Base-by-base conservation (phyloP, 768 basidiomycete species). In the Leccinum disarticulatum region DNA sequence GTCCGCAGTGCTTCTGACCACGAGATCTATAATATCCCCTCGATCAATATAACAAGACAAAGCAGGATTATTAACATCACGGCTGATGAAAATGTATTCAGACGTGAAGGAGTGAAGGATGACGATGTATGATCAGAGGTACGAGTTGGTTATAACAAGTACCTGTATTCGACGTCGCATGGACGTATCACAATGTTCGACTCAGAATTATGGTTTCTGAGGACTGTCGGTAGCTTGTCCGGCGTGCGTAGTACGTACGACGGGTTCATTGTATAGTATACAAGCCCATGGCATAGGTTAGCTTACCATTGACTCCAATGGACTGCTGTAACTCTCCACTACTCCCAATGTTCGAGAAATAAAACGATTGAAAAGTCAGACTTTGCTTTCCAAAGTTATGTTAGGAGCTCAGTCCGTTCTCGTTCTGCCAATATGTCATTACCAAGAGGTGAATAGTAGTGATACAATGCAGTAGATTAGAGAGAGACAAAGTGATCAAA, bases 311-410 rank as follows among this genome's bases (percentile, higher is more conserved):
- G 53, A 53, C 10, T 49, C 25, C 33, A 59, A 47, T n/a, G 61
- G 22, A 35, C 30, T 17, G 15, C 35, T 36, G 35, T 36, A 14
- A 50, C 27, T 71, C 76, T 11, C 69, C 74, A 58, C 69, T 77
- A 22, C 61, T 38, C 36, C 15, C 36, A 38, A 38, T 38, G 15
- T 1, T 7, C 36, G 36, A 36, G 36, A 75, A 56, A 76, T 17
- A 59, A 65, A 19, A 27, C 54, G 38, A 58, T 61, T 14, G 59
- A 56, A 17, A 59, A 49, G 31, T 64, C 52, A 22, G 60, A 50
- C 30, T 53, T 5, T n/a, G n/a, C n/a, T n/a, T n/a, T n/a, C n/a
- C n/a, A n/a, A n/a, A n/a, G 13, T 47, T 2, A 48, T 22, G 11
- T 48, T 6, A 14, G 35, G 31, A 13, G 19, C 30, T 38, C 41